Percentiles rank a stretch among this genome's conserved stretches.
Evolutionary conservation across 208 protist species (phyloP).

Genomic region (Trichomonas gallinae): DNA sequence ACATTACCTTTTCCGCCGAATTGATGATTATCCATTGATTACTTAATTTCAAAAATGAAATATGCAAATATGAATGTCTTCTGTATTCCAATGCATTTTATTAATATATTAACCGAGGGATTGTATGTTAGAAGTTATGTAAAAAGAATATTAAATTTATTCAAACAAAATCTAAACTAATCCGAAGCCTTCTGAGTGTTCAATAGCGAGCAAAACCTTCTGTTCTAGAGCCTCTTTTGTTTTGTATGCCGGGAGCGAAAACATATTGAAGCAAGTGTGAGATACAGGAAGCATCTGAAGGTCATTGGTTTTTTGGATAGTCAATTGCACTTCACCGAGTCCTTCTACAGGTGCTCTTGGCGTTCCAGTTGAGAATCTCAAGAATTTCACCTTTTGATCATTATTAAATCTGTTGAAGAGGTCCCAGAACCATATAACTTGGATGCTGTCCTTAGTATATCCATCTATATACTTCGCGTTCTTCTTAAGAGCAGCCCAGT

Average conservation of each 20-base stretch:
- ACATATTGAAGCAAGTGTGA: slow-evolving; percentile 67
- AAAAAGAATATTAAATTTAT: no score
- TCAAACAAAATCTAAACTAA: slow-evolving; percentile 30
- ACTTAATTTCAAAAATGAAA: no score
- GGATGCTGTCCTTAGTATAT: slow-evolving; percentile 31
- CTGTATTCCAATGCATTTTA: no score
- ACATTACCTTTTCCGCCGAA: no score
- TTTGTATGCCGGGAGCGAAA: slow-evolving; percentile 61
- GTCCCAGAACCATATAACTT: slow-evolving; percentile 49
- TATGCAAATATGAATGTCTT: no score
- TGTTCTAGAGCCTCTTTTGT: slow-evolving; percentile 49
- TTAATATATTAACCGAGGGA: no score
- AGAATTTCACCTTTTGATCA: slow-evolving; percentile 43
- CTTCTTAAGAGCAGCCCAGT: background rate
- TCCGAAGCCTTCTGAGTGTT: slow-evolving; percentile 40
- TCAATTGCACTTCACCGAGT: background rate
- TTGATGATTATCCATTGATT: no score
- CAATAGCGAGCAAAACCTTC: slow-evolving; percentile 39
- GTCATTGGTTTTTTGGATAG: slow-evolving; percentile 34
- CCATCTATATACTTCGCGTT: slow-evolving; percentile 39
- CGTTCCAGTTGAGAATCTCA: slow-evolving; percentile 50
- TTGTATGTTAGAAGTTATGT: no score
- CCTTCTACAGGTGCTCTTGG: slow-evolving; percentile 21
- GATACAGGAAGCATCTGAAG: slow-evolving; percentile 51
- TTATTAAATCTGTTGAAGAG: slow-evolving; percentile 40